Evolutionary conservation across 1,139 yeast genomes (phyloP).

Genomic region (Protomyces arabidopsidicola): DNA sequence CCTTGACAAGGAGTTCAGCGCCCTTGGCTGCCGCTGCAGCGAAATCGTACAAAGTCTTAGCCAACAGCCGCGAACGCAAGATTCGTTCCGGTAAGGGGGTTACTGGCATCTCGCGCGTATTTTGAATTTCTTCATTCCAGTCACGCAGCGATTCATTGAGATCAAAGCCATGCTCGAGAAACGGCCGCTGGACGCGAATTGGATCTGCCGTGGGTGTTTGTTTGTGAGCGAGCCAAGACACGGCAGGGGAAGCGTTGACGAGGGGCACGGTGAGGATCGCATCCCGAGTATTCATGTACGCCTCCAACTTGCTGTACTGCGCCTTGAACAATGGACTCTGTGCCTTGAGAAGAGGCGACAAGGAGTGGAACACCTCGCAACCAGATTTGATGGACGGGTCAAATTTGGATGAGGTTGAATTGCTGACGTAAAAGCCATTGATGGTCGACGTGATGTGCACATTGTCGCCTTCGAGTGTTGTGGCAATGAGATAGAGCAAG

Average conservation of each 20-base stretch:
- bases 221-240: conserved; percentile 66
- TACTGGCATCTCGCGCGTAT: conserved; percentile 65
- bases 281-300: conserved; percentile 47
- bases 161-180: conserved; percentile 53
- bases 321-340: conserved; percentile 53
- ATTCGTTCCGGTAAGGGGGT: conserved; percentile 60
- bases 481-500: conserved; percentile 65
- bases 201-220: conserved; percentile 50
- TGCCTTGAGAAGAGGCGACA: conserved; percentile 51
- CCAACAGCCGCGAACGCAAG: conserved; percentile 67
- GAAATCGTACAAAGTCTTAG: conserved; percentile 73
- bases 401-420: conserved; percentile 60
- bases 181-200: conserved; percentile 59
- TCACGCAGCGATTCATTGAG: conserved; percentile 54
- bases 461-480: conserved; percentile 75
- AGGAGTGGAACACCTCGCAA: conserved; percentile 45
- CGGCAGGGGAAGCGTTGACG: conserved; percentile 54
- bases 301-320: conserved; percentile 45
- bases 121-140: conserved; percentile 89
- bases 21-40: conserved; percentile 71
- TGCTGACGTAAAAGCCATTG: conserved; percentile 74
- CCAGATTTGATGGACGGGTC: conserved; percentile 54
- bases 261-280: conserved; percentile 60
- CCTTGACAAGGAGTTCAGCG: conserved; percentile 69
- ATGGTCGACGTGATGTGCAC: conserved; percentile 72